Conservation (phyloP, 1,284 basidiomycete species). For the Fomes fomentarius region DNA sequence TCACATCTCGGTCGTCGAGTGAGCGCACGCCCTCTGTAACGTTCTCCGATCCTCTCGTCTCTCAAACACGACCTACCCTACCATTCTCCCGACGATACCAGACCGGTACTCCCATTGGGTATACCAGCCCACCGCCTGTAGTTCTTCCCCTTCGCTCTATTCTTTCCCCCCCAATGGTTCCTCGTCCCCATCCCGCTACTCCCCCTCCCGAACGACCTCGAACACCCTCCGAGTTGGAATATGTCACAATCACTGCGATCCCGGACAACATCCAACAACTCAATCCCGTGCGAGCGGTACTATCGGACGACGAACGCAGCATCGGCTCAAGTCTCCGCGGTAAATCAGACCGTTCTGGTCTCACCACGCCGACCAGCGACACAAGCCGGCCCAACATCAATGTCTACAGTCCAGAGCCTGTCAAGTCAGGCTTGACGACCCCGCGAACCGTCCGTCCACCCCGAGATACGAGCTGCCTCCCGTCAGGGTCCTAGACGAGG, state of each 20-base stretch:
- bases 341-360: constrained; percentile 25
- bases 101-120: neutral
- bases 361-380: constrained; percentile 30
- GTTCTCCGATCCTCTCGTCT: constrained; percentile 13
- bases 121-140: constrained; percentile 1
- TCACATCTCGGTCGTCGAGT: constrained; percentile 9
- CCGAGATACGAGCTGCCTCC: constrained; percentile 25
- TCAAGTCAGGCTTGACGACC: constrained; percentile 33
- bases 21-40: constrained; percentile 19
- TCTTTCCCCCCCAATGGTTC: constrained; percentile 1
- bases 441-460: constrained; percentile 18
- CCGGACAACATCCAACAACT: constrained; percentile 25
- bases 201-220: constrained; percentile 7
- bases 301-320: constrained; percentile 23
- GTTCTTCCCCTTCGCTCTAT: neutral
- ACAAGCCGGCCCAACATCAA: constrained; percentile 14
- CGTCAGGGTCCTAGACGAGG: constrained; percentile 24
- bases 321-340: constrained; percentile 10
- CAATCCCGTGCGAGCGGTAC: constrained; percentile 4
- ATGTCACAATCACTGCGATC: constrained; percentile 31
- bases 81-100: constrained; percentile 1
- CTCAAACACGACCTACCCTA: constrained; percentile 10
- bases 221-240: constrained; percentile 32
- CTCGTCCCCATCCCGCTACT: constrained; percentile 12
- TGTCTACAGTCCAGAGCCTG: constrained; percentile 25